Base-by-base conservation (phyloP, 2,329 filamentous ascomycete genomes). In the Xylariaceae sp. region DNA sequence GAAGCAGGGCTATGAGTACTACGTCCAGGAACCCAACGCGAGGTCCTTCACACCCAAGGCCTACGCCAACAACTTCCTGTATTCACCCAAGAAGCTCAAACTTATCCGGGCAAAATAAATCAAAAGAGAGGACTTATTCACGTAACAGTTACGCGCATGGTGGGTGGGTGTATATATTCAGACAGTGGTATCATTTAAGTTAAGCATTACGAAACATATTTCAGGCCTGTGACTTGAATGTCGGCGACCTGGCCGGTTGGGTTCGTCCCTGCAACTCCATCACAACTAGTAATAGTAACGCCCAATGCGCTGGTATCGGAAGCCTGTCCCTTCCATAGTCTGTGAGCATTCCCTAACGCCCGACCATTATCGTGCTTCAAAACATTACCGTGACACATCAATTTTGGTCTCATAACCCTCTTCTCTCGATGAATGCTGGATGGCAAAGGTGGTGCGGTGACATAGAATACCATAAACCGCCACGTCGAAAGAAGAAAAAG, bases 1-100 rank as follows among this genome's bases (percentile, higher is more conserved):
- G 79, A 99, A 97, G 83, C 94, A 99, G 76, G 94, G 95, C 42
- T 99, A 99, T 74, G 93, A 99, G 74, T 99, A 96, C 77, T 97
- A 94, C 74, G 92, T 99, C 23, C 94, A 97, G 80, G 94, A 97
- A 78, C 93, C 94, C 42, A 95, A 97, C 72, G 85, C 86, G 76
- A 86, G 94, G 72, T 89, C 88, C 72, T 88, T 97, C 69, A 79
- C 86, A 13, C 90, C 92, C 62, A 99, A 99, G 85, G 89, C 90
- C 9, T 99, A 99, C 75, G 93, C 94, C 62, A 95, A 96, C 77
- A 96, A 97, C 80, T 99, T 97, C 76, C 73, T 92, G 64, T 92
- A 95, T 79, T 86, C 86, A 63, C 79, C 89, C 10, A 88, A 85
- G 76, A 94, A 93, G 83, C 80, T 97, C 74, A 97, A 97, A 83